Evolutionary conservation across 2,329 filamentous ascomycete genomes (phyloP).

Genomic region (Epichloe bromicola): DNA sequence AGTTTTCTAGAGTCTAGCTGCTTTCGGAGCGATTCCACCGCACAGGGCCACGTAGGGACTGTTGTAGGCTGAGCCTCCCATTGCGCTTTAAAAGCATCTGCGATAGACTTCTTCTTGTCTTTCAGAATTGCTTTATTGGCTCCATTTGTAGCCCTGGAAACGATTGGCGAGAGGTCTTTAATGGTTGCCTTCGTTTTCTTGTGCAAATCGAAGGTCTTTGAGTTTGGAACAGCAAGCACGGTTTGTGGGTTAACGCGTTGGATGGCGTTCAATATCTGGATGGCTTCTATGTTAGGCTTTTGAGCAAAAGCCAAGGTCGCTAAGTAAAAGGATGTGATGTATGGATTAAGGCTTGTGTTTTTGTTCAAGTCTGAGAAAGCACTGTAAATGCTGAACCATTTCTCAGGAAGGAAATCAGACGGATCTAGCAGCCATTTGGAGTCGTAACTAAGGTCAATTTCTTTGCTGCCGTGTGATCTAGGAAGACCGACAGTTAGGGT

Average conservation of each 20-base stretch:
- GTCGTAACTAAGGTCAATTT: neutral
- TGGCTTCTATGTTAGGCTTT: neutral
- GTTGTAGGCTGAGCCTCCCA: neutral
- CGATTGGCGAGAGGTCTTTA: neutral
- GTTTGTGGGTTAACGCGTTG: neutral
- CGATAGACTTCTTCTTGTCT: neutral
- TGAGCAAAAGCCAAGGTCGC: neutral
- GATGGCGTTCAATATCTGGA: neutral
- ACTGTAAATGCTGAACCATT: neutral
- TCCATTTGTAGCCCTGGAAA: neutral
- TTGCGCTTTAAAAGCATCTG: neutral
- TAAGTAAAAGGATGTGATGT: neutral
- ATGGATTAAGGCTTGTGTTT: neutral
- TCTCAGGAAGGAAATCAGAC: neutral
- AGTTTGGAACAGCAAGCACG: neutral
- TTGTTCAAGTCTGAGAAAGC: neutral
- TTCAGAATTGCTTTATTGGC: neutral
- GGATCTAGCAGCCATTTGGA: neutral
- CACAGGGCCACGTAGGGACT: neutral
- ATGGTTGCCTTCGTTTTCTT: neutral
- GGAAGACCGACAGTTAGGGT: neutral
- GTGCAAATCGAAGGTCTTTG: neutral
- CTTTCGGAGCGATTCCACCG: neutral
- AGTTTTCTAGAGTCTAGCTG: neutral
- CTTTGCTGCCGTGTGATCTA: neutral